Conservation (phyloP, 2,329 filamentous ascomycete genomes). For the Colletotrichum tanaceti region DNA sequence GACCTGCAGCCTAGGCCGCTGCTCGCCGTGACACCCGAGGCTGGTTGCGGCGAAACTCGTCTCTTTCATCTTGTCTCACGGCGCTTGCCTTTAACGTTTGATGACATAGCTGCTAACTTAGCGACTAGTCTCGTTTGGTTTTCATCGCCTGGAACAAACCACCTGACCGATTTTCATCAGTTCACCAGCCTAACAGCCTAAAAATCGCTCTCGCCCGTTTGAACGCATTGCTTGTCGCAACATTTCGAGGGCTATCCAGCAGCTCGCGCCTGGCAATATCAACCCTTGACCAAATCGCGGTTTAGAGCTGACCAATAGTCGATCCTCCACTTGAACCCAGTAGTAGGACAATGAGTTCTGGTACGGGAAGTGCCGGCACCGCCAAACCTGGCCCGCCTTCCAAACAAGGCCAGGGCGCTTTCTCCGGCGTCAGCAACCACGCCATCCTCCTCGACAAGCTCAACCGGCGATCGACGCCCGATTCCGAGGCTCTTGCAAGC, state of each 20-base stretch:
- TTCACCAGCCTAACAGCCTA: constrained; percentile 1
- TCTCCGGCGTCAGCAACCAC: constrained; percentile 65
- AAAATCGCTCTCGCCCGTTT: constrained; percentile 12
- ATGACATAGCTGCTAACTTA: constrained; percentile 36
- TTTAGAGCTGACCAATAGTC: constrained; percentile 12
- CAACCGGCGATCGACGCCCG: constrained; percentile 85
- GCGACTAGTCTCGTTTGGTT: constrained; percentile 37
- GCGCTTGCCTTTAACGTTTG: constrained; percentile 40
- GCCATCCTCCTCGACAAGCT: constrained; percentile 79
- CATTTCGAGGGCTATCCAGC: not conserved
- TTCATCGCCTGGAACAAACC: constrained; percentile 44
- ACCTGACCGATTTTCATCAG: constrained; percentile 10
- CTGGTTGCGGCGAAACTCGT: constrained; percentile 38
- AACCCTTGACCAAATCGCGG: not conserved
- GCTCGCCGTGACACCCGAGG: constrained; percentile 33
- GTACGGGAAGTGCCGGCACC: constrained; percentile 46
- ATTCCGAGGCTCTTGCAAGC: constrained; percentile 92
- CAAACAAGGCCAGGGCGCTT: constrained; percentile 63
- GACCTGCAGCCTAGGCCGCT: constrained; percentile 34
- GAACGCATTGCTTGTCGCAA: constrained; percentile 16
- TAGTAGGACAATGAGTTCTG: constrained; percentile 61
- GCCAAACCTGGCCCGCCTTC: constrained; percentile 62
- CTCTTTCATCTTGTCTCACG: constrained; percentile 39
- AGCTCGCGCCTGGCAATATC: not conserved
- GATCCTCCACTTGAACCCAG: not conserved